Percentiles rank a stretch among this genome's conserved stretches.
phyloP scores from a whole-genome alignment of 352 stramenopile genomes.

The Pythium sp. region DNA sequence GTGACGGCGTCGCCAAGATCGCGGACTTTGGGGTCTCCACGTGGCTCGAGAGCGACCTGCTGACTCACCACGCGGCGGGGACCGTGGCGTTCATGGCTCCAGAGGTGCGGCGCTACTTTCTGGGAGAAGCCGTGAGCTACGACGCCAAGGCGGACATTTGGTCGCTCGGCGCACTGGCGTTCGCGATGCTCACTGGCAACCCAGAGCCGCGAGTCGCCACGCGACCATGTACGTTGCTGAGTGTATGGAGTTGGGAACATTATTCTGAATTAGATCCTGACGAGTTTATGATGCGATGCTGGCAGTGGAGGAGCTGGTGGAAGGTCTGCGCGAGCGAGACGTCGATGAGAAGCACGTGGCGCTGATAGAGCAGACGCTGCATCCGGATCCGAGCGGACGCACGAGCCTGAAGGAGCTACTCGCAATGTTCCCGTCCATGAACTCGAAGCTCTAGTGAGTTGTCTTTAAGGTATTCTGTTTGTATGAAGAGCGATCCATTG shows the following conservation, averaged over 20 bases:
- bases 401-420: constrained; percentile 45
- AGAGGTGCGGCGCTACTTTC: constrained; percentile 71
- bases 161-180: constrained; percentile 71
- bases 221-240: constrained; percentile 39
- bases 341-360: constrained; percentile 31
- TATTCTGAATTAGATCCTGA: background rate
- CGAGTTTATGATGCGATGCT: background rate
- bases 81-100: constrained; percentile 83
- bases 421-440: constrained; percentile 33
- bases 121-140: constrained; percentile 69
- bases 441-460: constrained; percentile 36
- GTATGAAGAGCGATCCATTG: background rate
- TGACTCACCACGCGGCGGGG: constrained; percentile 71
- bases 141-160: constrained; percentile 70
- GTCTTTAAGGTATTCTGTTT: background rate
- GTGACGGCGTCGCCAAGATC: constrained; percentile 65
- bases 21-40: constrained; percentile 85
- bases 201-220: constrained; percentile 66
- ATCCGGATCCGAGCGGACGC: constrained; percentile 36
- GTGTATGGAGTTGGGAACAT: background rate
- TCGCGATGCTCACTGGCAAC: constrained; percentile 67
- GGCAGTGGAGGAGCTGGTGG: constrained; percentile 59
- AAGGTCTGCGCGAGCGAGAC: constrained; percentile 30
- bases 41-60: constrained; percentile 62
- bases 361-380: constrained; percentile 46